A percentile compares a stretch with the other conserved stretches of the same genome.
phyloP scores from a whole-genome alignment of 1,284 basidiomycete genomes.

The Stygiomarasmius scandens region DNA sequence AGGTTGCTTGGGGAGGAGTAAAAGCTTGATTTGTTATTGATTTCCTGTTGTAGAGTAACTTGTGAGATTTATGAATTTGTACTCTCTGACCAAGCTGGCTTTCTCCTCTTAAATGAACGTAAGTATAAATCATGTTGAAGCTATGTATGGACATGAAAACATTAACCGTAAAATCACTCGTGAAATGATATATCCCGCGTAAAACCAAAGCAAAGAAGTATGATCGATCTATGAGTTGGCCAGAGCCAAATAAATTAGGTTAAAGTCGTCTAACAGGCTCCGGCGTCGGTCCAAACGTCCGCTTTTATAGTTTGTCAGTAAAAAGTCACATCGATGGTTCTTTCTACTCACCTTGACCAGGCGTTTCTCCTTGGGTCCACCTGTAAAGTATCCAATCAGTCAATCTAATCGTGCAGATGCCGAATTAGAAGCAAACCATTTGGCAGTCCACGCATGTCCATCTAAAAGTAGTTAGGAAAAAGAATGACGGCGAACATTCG shows the following conservation, averaged over 20 bases:
- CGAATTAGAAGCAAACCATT: conserved; percentile 38
- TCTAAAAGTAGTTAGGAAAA: conserved; percentile 14
- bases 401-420: not conserved
- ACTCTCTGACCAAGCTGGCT: not conserved
- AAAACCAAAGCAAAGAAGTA: too few species aligned
- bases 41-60: conserved; percentile 18
- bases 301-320: not conserved
- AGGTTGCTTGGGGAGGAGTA: conserved; percentile 63
- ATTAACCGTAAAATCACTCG: too few species aligned
- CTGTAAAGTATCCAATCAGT: conserved; percentile 44
- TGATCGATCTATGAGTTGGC: too few species aligned
- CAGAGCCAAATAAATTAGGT: not conserved
- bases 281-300: not conserved
- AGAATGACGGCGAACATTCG: not conserved
- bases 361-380: conserved; percentile 63
- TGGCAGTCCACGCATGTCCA: conserved; percentile 51
- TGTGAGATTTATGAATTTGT: too few species aligned
- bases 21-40: conserved; percentile 30
- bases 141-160: too few species aligned
- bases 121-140: too few species aligned
- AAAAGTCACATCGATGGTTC: not conserved
- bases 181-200: too few species aligned
- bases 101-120: too few species aligned
- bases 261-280: not conserved
- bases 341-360: conserved; percentile 32